phyloP scores from a whole-genome alignment of 2,329 filamentous ascomycete species.

The Hypoxylon sp. region DNA sequence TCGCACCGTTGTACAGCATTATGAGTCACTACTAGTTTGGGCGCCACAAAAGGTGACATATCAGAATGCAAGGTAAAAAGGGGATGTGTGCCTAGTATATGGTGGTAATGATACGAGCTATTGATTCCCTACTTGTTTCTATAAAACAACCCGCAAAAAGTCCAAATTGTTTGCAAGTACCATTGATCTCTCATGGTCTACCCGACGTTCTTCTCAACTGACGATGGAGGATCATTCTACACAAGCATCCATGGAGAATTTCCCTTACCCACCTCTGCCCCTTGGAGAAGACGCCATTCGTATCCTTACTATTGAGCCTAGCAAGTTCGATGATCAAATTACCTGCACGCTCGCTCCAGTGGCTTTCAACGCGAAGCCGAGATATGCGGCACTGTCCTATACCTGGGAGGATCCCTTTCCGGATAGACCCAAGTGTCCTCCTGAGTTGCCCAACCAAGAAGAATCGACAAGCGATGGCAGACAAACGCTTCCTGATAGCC shows the following conservation, averaged over 20 bases:
- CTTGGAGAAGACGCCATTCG: constrained; percentile 25
- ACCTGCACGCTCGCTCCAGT: constrained; percentile 36
- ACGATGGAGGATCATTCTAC: background rate
- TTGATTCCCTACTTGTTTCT: too few species aligned
- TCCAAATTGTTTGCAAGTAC: background rate
- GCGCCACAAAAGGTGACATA: background rate
- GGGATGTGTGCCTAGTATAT: background rate
- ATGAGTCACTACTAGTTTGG: background rate
- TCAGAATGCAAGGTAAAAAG: background rate
- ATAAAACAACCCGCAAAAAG: background rate
- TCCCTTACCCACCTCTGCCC: constrained; percentile 11
- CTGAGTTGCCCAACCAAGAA: background rate
- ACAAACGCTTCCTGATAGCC: background rate
- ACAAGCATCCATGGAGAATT: background rate
- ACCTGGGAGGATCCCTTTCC: constrained; percentile 43
- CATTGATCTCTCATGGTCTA: too few species aligned
- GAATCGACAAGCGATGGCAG: background rate
- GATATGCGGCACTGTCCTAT: constrained; percentile 47
- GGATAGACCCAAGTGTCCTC: constrained; percentile 6
- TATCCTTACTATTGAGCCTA: constrained; percentile 39
- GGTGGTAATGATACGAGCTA: background rate
- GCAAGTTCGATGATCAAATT: constrained; percentile 37
- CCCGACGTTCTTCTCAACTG: background rate
- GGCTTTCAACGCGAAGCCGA: constrained; percentile 38
- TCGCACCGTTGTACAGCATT: background rate